phyloP scores from a whole-genome alignment of 257 asterid genomes.

The Avicennia marina region DNA sequence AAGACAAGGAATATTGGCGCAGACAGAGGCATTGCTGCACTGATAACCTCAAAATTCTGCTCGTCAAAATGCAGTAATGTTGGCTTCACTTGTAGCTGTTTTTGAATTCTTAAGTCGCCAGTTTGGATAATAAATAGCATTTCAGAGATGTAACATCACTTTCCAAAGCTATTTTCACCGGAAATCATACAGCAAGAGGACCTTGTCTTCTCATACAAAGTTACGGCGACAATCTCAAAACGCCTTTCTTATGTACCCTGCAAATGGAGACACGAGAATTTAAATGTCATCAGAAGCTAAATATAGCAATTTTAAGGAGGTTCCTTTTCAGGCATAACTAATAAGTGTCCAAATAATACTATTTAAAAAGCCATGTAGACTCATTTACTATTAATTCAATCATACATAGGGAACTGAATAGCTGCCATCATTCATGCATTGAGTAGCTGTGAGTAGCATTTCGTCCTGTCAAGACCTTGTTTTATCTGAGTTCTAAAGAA shows the following conservation, averaged over 20 bases:
- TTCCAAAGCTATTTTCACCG: conserved; percentile 7
- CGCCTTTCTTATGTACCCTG: conserved; percentile 7
- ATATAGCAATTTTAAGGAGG: no score
- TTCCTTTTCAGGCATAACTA: not conserved
- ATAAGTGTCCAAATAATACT: no score
- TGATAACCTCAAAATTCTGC: not conserved
- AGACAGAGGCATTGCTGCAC: not conserved
- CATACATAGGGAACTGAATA: not conserved
- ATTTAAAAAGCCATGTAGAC: no score
- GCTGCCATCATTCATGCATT: not conserved
- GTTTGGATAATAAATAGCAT: not conserved
- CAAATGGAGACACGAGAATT: conserved; percentile 15
- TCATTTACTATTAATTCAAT: not conserved
- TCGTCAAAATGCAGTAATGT: not conserved
- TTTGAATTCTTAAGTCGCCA: not conserved
- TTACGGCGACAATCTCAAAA: not conserved
- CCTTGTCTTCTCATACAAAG: not conserved
- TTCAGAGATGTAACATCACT: not conserved
- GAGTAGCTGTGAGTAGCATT: not conserved
- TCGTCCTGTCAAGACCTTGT: not conserved
- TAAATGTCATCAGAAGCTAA: not conserved
- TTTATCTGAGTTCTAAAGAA: not conserved
- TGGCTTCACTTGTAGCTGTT: not conserved
- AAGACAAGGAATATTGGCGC: not conserved
- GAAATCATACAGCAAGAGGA: not conserved